Percentiles rank a stretch among this genome's conserved stretches.
phyloP scores from a whole-genome alignment of 768 basidiomycete genomes.

The Lactarius psammicola region DNA sequence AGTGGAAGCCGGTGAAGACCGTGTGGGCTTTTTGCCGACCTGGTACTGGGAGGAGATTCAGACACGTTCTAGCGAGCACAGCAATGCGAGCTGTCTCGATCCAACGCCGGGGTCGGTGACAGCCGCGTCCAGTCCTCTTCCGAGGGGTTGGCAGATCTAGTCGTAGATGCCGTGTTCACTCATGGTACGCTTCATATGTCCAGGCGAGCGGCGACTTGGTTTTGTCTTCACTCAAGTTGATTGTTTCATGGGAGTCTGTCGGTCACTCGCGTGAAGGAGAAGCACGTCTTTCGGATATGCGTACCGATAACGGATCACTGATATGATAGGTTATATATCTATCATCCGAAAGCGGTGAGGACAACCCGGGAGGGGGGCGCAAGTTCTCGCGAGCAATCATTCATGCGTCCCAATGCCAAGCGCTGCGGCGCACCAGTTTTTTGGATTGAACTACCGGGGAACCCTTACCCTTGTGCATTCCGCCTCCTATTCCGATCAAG shows the following conservation, averaged over 20 bases:
- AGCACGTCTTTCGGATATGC: neutral
- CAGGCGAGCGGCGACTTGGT: too few species aligned
- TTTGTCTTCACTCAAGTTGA: neutral
- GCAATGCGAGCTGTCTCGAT: neutral
- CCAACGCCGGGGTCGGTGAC: neutral
- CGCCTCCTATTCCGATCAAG: neutral
- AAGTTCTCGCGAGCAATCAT: too few species aligned
- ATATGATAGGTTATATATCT: neutral
- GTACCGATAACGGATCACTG: neutral
- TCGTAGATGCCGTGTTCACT: neutral
- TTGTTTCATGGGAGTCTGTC: neutral
- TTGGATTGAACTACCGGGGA: neutral
- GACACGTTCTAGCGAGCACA: neutral
- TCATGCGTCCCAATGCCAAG: too few species aligned
- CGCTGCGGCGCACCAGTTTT: neutral
- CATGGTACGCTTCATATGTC: neutral
- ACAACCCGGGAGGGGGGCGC: neutral
- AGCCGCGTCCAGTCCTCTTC: neutral
- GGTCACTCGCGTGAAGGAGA: neutral
- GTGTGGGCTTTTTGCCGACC: conserved; percentile 75
- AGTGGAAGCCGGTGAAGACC: conserved; percentile 63
- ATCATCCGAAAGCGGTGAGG: neutral
- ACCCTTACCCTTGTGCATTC: neutral
- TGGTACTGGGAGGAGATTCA: conserved; percentile 55
- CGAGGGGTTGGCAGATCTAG: conserved; percentile 24